Conservation (phyloP, 164 flowering plant genomes). For the Kalanchoe fedtschenkoi region DNA sequence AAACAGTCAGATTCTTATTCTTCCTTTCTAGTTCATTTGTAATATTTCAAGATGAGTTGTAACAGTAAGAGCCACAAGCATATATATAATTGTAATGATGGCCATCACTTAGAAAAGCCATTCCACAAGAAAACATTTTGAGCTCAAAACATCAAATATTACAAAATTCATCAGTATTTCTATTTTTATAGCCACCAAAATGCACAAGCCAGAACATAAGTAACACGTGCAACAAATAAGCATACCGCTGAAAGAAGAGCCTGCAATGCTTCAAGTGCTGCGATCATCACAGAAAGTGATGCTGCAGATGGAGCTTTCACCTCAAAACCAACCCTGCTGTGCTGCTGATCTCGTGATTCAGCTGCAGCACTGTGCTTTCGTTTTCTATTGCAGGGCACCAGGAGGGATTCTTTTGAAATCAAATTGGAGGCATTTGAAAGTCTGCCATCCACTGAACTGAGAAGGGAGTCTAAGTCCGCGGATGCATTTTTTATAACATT, state of each 20-base stretch:
- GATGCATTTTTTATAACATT: slow-evolving; percentile 44
- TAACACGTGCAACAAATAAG: background rate
- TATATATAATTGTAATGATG: too few species aligned
- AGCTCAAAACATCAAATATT: too few species aligned
- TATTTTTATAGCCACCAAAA: too few species aligned
- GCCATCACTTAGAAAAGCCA: too few species aligned
- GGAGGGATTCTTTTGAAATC: slow-evolving; percentile 12
- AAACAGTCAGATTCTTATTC: too few species aligned
- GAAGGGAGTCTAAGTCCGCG: slow-evolving; percentile 34
- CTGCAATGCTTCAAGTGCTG: slow-evolving; percentile 74
- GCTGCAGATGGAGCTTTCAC: slow-evolving; percentile 15
- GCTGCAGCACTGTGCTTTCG: slow-evolving; percentile 44
- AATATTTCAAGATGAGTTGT: too few species aligned
- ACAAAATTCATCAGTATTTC: too few species aligned
- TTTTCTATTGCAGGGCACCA: slow-evolving; percentile 30
- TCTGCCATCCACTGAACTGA: slow-evolving; percentile 8
- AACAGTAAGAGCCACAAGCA: too few species aligned
- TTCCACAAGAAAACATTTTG: too few species aligned
- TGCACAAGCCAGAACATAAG: background rate
- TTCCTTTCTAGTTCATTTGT: too few species aligned
- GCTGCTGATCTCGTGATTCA: slow-evolving; percentile 22
- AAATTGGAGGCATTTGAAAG: slow-evolving; percentile 13
- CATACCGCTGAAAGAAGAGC: slow-evolving; percentile 76
- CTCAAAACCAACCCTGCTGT: slow-evolving; percentile 17
- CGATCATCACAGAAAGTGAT: slow-evolving; percentile 52